Conservation (phyloP, 805 yeast species). For the Helenozyma baotianmanensis region DNA sequence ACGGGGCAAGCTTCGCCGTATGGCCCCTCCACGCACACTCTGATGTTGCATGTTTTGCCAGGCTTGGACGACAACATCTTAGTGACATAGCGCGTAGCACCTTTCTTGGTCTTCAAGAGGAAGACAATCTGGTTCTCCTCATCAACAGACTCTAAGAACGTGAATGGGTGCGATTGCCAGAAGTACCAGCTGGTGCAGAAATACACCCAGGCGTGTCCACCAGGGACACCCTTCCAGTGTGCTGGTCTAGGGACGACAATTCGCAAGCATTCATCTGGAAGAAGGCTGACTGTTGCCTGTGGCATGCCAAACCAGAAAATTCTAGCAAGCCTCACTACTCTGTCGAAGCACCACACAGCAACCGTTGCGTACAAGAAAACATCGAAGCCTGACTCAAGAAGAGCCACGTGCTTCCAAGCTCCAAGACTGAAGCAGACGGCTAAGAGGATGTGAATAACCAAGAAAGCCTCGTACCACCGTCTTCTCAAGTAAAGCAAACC, state of each 20-base stretch:
- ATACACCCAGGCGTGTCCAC: slow-evolving; percentile 39
- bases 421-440: slow-evolving; percentile 14
- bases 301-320: slow-evolving; percentile 33
- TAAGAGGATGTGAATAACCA: slow-evolving; percentile 14
- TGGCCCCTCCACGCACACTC: slow-evolving; percentile 59
- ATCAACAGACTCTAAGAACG: slow-evolving; percentile 22
- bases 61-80: slow-evolving; percentile 25
- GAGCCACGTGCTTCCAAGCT: slow-evolving; percentile 12
- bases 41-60: slow-evolving; percentile 22
- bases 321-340: slow-evolving; percentile 26
- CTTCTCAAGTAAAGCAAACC: slow-evolving; percentile 15
- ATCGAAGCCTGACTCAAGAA: slow-evolving; percentile 8
- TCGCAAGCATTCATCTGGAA: slow-evolving; percentile 35
- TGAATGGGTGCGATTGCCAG: slow-evolving; percentile 43
- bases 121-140: slow-evolving; percentile 22
- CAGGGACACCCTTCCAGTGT: slow-evolving; percentile 35
- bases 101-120: slow-evolving; percentile 35
- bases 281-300: slow-evolving; percentile 23
- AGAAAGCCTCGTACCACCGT: slow-evolving; percentile 13
- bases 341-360: slow-evolving; percentile 33
- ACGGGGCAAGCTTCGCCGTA: slow-evolving; percentile 55
- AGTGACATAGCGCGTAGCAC: slow-evolving; percentile 32
- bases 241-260: slow-evolving; percentile 33
- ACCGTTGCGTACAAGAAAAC: slow-evolving; percentile 11
- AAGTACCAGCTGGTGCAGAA: slow-evolving; percentile 30